Conservation (phyloP, 2,329 filamentous ascomycete genomes). For the Graphilbum sp. region DNA sequence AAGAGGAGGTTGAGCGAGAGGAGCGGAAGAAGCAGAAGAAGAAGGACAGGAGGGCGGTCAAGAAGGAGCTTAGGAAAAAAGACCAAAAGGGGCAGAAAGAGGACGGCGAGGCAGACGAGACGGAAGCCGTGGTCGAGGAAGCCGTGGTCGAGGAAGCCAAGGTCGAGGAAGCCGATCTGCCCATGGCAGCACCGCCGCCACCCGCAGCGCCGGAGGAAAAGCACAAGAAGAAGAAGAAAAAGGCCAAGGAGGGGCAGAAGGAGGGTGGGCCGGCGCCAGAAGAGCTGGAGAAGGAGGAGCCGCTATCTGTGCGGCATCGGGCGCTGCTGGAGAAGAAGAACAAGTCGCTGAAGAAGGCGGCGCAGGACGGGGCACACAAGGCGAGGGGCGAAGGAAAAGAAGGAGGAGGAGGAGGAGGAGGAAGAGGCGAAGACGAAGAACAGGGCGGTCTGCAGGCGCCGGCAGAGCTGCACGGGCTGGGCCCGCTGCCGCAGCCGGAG, state of each 20-base stretch:
- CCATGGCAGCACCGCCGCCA: background rate
- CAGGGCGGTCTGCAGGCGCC: background rate
- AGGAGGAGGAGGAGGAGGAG: slow-evolving; percentile 4
- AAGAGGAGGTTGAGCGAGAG: slow-evolving; percentile 7
- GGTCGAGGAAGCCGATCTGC: background rate
- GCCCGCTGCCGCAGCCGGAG: slow-evolving; percentile 66
- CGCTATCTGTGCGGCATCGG: slow-evolving; percentile 23
- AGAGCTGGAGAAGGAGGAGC: slow-evolving; percentile 6
- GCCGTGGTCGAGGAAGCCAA: background rate
- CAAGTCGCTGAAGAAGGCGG: slow-evolving; percentile 36
- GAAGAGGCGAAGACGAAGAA: background rate
- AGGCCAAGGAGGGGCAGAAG: background rate
- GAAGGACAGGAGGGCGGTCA: background rate
- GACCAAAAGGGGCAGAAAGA: background rate
- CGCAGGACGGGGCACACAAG: slow-evolving; percentile 22
- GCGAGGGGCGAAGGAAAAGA: too few relatives aligned
- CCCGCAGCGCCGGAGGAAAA: slow-evolving; percentile 1
- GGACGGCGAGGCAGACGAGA: background rate
- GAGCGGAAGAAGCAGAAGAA: background rate
- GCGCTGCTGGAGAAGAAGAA: slow-evolving; percentile 36
- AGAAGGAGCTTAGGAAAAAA: background rate
- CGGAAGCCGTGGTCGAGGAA: background rate
- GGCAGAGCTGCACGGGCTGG: slow-evolving; percentile 49
- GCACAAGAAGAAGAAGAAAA: slow-evolving; percentile 7
- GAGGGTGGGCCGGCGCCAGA: slow-evolving; percentile 5